These are phyloP conservation scores for Leonotis leonurus DNA, from an alignment of 257 asterid genomes.

Conservation along the genomic window DNA sequence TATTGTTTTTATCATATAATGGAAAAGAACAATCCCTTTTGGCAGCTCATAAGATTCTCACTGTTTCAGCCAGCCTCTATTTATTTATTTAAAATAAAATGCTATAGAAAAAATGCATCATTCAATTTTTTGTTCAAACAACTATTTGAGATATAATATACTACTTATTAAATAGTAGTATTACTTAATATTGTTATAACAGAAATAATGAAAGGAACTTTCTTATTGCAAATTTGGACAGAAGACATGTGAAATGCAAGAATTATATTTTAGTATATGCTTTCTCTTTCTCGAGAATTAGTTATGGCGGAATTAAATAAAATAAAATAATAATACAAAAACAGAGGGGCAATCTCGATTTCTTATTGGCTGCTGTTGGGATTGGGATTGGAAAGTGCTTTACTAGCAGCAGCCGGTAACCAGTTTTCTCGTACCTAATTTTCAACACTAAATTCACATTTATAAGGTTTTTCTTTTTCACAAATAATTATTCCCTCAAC, in stretches of 20 bases:
- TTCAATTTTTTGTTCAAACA: background rate
- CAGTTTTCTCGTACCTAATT: conserved; percentile 11
- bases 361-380: too few species aligned
- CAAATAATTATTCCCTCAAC: too few species aligned
- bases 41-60: too few species aligned
- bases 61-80: too few species aligned
- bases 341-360: too few species aligned
- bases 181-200: background rate
- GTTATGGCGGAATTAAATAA: too few species aligned
- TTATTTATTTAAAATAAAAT: background rate
- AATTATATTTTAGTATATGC: too few species aligned
- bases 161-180: too few species aligned
- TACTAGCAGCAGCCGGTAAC: background rate
- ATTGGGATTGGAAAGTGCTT: too few species aligned
- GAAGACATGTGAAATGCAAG: background rate
- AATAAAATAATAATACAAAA: too few species aligned
- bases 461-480: background rate
- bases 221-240: background rate
- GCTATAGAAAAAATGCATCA: background rate
- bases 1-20: background rate
- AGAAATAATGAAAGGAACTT: background rate
- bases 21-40: background rate
- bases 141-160: background rate
- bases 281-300: too few species aligned
- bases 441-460: background rate